phyloP scores from a whole-genome alignment of 352 stramenopile species.

The Phytophthora hybrid region DNA sequence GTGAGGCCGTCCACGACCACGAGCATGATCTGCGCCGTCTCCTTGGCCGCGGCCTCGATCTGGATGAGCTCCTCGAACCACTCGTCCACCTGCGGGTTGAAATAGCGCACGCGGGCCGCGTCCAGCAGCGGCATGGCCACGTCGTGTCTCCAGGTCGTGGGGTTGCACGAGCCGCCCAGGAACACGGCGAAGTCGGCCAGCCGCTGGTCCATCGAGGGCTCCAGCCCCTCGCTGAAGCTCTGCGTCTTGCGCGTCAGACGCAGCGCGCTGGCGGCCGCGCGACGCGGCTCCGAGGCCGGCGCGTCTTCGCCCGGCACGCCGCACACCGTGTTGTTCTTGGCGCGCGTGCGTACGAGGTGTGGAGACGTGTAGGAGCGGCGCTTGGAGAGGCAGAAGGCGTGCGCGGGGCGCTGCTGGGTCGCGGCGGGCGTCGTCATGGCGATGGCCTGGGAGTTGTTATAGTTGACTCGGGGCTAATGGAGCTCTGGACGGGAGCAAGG shows the following conservation, averaged over 20 bases:
- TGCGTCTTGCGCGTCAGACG: constrained; percentile 53
- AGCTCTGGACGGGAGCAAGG: no score
- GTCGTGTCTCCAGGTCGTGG: constrained; percentile 88
- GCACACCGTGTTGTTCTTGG: constrained; percentile 38
- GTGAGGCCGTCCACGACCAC: constrained; percentile 88
- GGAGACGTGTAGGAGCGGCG: constrained; percentile 74
- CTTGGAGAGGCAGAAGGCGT: constrained; percentile 56
- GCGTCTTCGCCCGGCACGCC: constrained; percentile 8
- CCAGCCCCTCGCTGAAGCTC: constrained; percentile 62
- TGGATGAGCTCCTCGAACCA: constrained; percentile 89
- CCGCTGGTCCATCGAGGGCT: constrained; percentile 42
- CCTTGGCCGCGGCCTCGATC: constrained; percentile 84
- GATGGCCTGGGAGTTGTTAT: no score
- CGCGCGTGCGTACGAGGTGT: constrained; percentile 47
- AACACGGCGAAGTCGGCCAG: constrained; percentile 71
- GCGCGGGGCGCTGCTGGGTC: constrained; percentile 33
- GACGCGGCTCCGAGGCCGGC: constrained; percentile 1
- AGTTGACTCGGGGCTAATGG: no score
- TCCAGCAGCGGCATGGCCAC: constrained; percentile 82
- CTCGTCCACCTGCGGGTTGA: constrained; percentile 91
- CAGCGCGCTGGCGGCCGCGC: constrained; percentile 15
- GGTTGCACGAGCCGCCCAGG: constrained; percentile 89
- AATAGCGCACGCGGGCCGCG: constrained; percentile 74
- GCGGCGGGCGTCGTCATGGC: constrained; percentile 27
- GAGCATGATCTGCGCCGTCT: constrained; percentile 83